Evolutionary conservation across 148 eudicot genomes (phyloP).

Genomic region (Rheum nobile): DNA sequence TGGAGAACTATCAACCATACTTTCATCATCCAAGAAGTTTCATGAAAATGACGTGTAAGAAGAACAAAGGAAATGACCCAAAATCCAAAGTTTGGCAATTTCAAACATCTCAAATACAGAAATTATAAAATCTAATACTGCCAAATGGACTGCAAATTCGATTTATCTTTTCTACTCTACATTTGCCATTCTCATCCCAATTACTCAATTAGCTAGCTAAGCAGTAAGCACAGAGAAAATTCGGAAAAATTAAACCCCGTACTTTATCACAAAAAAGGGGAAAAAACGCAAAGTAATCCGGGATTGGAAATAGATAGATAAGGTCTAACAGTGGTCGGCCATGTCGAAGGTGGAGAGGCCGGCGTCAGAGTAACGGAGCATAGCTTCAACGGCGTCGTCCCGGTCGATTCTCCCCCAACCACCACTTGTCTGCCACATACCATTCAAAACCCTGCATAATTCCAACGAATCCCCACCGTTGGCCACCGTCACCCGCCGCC

Average conservation of each 20-base stretch:
- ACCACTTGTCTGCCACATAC: constrained; percentile 99
- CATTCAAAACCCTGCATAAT: constrained; percentile 72
- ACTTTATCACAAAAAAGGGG: neutral
- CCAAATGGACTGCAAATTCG: neutral
- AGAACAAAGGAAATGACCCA: neutral
- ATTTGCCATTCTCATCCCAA: too few species aligned
- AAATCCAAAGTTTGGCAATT: neutral
- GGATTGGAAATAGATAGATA: neutral
- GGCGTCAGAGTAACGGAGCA: constrained; percentile 72
- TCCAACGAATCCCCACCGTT: constrained; percentile 63
- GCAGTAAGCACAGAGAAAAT: neutral
- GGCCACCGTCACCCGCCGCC: constrained; percentile 30
- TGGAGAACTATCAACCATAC: constrained; percentile 4
- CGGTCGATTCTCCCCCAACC: constrained; percentile 94
- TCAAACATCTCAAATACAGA: neutral
- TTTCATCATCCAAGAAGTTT: neutral
- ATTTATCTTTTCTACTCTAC: neutral
- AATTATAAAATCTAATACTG: neutral
- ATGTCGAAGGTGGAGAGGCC: constrained; percentile 76
- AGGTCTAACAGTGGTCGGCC: constrained; percentile 70
- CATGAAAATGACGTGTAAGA: neutral
- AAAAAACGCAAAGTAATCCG: neutral
- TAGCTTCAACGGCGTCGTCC: constrained; percentile 76
- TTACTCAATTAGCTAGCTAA: too few species aligned
- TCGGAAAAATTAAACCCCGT: neutral